A percentile compares a stretch with the other conserved stretches of the same genome.
Evolutionary conservation across 306 rosid genomes (phyloP).

Genomic region (Dryas drummondii): DNA sequence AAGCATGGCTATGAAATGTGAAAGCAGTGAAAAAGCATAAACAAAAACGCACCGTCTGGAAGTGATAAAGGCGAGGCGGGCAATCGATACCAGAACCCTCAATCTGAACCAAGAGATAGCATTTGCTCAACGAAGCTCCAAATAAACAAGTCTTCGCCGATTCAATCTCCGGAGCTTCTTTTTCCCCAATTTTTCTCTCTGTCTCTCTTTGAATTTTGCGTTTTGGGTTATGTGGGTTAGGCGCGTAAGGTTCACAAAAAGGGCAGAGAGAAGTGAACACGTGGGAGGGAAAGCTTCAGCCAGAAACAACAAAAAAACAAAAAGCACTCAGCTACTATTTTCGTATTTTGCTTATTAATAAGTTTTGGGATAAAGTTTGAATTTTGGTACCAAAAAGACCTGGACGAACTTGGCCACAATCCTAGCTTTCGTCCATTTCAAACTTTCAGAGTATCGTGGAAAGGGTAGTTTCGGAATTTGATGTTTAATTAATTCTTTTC

Average conservation of each 20-base stretch:
- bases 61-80: not conserved
- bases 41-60: not conserved
- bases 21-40: not conserved
- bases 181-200: not conserved
- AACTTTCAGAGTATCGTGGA: not conserved
- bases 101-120: not conserved
- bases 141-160: not conserved
- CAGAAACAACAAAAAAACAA: not conserved
- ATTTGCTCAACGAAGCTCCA: not conserved
- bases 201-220: not conserved
- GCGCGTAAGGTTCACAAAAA: constrained; percentile 7
- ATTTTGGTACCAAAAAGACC: not conserved
- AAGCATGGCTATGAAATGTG: not conserved
- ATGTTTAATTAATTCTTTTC: not conserved
- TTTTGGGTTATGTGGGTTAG: constrained; percentile 1
- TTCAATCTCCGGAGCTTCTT: constrained; percentile 12
- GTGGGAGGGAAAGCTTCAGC: constrained; percentile 6
- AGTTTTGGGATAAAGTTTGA: not conserved
- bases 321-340: not conserved
- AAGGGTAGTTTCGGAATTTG: not conserved
- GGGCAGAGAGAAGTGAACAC: constrained; percentile 1
- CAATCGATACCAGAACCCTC: not conserved
- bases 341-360: not conserved
- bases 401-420: not conserved
- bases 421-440: not conserved